A percentile compares a stretch with the other conserved stretches of the same genome.
phyloP scores from a whole-genome alignment of 495 filamentous ascomycete species.

The Penicillium ochrochloron region DNA sequence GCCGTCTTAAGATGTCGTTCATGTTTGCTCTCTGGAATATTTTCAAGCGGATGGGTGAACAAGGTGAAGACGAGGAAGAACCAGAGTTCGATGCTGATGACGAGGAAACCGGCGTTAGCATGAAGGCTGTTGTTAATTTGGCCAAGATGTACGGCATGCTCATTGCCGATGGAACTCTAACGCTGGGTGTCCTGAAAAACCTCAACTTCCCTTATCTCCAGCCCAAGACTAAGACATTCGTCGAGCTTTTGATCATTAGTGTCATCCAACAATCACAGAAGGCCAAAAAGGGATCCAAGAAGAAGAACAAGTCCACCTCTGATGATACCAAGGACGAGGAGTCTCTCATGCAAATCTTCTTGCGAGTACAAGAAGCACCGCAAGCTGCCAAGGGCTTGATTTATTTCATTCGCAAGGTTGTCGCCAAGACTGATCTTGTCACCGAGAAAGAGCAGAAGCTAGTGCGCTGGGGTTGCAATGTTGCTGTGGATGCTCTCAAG shows the following conservation, averaged over 20 bases:
- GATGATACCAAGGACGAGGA: slow-evolving; percentile 53
- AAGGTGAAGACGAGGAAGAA: slow-evolving; percentile 59
- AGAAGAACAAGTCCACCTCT: slow-evolving; percentile 28
- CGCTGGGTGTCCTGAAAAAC: slow-evolving; percentile 70
- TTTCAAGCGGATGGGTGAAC: slow-evolving; percentile 84
- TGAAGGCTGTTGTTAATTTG: slow-evolving; percentile 82
- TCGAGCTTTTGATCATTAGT: slow-evolving; percentile 79
- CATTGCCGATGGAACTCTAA: slow-evolving; percentile 67
- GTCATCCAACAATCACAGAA: slow-evolving; percentile 67
- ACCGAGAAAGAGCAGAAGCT: slow-evolving; percentile 60
- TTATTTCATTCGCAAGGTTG: slow-evolving; percentile 77
- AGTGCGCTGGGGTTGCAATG: slow-evolving; percentile 73
- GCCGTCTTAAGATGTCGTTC: slow-evolving; percentile 77
- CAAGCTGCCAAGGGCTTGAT: slow-evolving; percentile 72
- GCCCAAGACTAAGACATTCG: slow-evolving; percentile 72
- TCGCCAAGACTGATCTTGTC: slow-evolving; percentile 74
- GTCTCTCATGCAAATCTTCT: slow-evolving; percentile 66
- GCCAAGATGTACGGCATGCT: slow-evolving; percentile 82
- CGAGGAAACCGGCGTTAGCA: slow-evolving; percentile 47
- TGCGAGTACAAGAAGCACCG: slow-evolving; percentile 60
- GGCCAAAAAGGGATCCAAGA: slow-evolving; percentile 36
- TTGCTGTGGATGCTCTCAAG: slow-evolving; percentile 63
- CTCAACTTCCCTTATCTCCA: slow-evolving; percentile 81
- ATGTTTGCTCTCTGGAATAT: slow-evolving; percentile 84
- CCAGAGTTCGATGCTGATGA: slow-evolving; percentile 58